phyloP scores from a whole-genome alignment of 352 stramenopile genomes.

The Pythium aquatile region DNA sequence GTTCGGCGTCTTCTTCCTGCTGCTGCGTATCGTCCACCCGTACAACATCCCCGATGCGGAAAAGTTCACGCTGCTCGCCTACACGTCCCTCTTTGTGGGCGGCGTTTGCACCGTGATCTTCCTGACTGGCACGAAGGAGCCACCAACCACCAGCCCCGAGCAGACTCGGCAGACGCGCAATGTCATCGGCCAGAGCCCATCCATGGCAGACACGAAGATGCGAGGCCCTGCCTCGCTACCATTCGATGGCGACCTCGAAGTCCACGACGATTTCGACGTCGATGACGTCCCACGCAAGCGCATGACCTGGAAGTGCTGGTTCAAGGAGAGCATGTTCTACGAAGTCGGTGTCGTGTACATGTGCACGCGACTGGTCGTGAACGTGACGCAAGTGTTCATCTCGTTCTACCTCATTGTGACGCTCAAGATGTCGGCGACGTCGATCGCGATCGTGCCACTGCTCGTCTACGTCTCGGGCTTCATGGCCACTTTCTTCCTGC shows the following conservation, averaged over 20 bases:
- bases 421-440: conserved; percentile 80
- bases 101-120: conserved; percentile 65
- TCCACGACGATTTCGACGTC: conserved; percentile 31
- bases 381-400: conserved; percentile 86
- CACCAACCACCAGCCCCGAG: conserved; percentile 30
- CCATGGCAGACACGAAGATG: conserved; percentile 47
- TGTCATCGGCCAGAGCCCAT: conserved; percentile 44
- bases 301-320: conserved; percentile 81
- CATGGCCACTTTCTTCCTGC: conserved; percentile 71
- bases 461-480: conserved; percentile 85
- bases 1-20: conserved; percentile 75
- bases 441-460: conserved; percentile 81
- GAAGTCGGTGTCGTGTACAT: conserved; percentile 86
- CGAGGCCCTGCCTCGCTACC: conserved; percentile 45
- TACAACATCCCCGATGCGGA: conserved; percentile 61
- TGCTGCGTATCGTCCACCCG: conserved; percentile 56
- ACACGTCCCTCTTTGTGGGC: conserved; percentile 65
- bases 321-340: conserved; percentile 81
- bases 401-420: conserved; percentile 87
- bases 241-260: conserved; percentile 51
- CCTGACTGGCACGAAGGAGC: conserved; percentile 65
- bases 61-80: conserved; percentile 80
- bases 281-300: conserved; percentile 32
- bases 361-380: conserved; percentile 84
- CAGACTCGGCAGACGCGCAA: conserved; percentile 27